Base-by-base conservation (phyloP, 2,329 filamentous ascomycete genomes). In the Didymella segeticola region DNA sequence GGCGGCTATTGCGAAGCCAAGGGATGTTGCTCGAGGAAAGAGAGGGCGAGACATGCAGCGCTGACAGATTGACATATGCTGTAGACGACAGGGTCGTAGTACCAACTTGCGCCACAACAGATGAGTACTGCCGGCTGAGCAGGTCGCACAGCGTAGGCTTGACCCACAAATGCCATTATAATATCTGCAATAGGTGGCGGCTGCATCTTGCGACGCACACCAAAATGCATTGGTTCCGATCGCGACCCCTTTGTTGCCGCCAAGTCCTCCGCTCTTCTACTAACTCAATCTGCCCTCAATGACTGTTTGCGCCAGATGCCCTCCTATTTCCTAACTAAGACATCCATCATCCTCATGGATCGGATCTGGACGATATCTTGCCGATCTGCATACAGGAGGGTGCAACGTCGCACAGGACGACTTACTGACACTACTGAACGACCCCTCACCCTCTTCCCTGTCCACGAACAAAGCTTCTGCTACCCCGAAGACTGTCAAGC, bases 61-160 rank as follows among this genome's bases (percentile, higher is more conserved):
- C 50, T 62, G 60, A 62, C 63, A 65, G 56, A 47, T 59, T 63
- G 59, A 60, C 61, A 65, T 56, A 64, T 48, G 48, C 50, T 56
- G 61, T 57, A 60, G 50, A 51, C 42, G 41, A 42, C 45, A 48
- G 29, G 42, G 41, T 39, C 19, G 56, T 56, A 45, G 49, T 50
- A 59, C 56, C 20, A 25, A 43, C 43, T 58, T 50, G 58, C 58
- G 62, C 59, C 61, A 61, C 53, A 56, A 41, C 52, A 53, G 51
- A 19, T 47, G 37, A 51, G 42, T 51, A 19, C 34, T 33, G 34
- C 56, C 56, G 54, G 61, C 57, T 55, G 60, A 60, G 55, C 48
- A 60, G 48, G 56, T 58, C 39, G 47, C 53, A 58, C 61, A 58
- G 42, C 50, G 29, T 36, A 29, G 45, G 45, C 33, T 43, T 51